phyloP scores from a whole-genome alignment of 1,139 yeast species.

The Starmera stellimalicola region DNA sequence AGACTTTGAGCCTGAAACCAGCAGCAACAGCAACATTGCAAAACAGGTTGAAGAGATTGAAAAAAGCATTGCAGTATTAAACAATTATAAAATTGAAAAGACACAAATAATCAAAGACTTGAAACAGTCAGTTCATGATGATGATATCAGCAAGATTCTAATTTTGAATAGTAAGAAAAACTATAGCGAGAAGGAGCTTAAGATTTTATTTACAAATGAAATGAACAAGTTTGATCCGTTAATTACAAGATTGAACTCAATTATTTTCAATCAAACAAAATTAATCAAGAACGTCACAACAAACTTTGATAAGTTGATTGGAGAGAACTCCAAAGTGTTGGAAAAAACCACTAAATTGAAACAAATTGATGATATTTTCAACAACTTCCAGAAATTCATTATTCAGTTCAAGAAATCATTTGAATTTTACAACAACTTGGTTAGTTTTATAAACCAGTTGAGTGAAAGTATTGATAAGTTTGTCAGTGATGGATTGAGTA shows the following conservation, averaged over 20 bases:
- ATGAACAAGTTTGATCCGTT: slow-evolving; percentile 69
- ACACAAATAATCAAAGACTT: slow-evolving; percentile 50
- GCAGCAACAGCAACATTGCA: slow-evolving; percentile 7
- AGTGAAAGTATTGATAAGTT: slow-evolving; percentile 27
- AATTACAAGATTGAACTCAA: slow-evolving; percentile 56
- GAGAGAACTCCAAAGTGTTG: slow-evolving; percentile 28
- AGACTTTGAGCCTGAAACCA: slow-evolving; percentile 11
- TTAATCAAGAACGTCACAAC: slow-evolving; percentile 47
- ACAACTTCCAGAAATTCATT: slow-evolving; percentile 31
- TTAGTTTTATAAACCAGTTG: slow-evolving; percentile 33
- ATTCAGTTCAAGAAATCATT: slow-evolving; percentile 54
- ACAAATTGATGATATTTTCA: slow-evolving; percentile 43
- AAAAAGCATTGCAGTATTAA: slow-evolving; percentile 19
- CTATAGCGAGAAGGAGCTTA: slow-evolving; percentile 43
- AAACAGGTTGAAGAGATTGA: slow-evolving; percentile 14
- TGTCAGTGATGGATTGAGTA: slow-evolving; percentile 26
- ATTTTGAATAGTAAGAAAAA: slow-evolving; percentile 52
- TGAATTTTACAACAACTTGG: slow-evolving; percentile 51
- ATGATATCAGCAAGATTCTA: slow-evolving; percentile 76
- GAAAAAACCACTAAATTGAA: slow-evolving; percentile 38
- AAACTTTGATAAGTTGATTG: slow-evolving; percentile 47
- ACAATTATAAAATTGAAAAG: slow-evolving; percentile 41
- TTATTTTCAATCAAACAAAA: slow-evolving; percentile 53
- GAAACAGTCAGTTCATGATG: slow-evolving; percentile 64
- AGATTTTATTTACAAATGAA: slow-evolving; percentile 60